A percentile compares a stretch with the other conserved stretches of the same genome.
These are phyloP conservation scores for Aspergillus sojae DNA, from an alignment of 2,329 filamentous ascomycete genomes.

Conservation along the genomic window DNA sequence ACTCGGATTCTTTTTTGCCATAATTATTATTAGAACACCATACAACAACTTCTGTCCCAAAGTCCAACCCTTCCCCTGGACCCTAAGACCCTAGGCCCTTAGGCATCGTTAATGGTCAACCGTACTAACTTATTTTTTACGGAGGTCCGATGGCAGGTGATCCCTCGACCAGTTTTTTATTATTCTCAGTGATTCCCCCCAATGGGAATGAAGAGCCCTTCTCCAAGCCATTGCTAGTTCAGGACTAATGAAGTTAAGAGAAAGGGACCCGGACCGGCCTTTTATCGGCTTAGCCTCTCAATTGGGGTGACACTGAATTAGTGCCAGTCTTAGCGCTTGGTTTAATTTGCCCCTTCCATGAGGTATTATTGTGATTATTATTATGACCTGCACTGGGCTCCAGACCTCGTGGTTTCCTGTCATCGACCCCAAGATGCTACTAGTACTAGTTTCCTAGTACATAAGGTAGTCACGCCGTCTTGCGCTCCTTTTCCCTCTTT, in stretches of 20 bases:
- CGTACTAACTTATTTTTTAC: background rate
- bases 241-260: conserved; percentile 1
- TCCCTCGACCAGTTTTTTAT: background rate
- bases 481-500: conserved; percentile 14
- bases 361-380: conserved; percentile 1
- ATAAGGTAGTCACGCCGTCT: conserved; percentile 9
- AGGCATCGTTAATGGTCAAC: background rate
- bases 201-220: background rate
- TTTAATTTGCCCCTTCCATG: conserved; percentile 12
- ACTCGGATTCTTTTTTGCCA: background rate
- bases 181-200: background rate
- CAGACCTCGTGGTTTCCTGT: conserved; percentile 2
- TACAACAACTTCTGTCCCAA: background rate
- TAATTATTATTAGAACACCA: background rate
- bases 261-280: conserved; percentile 10
- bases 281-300: conserved; percentile 10
- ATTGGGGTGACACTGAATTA: conserved; percentile 9
- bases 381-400: background rate
- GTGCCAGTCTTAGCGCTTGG: conserved; percentile 2
- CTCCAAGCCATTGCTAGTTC: background rate
- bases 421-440: background rate
- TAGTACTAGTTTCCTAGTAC: conserved; percentile 1
- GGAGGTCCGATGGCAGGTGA: background rate
- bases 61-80: background rate
- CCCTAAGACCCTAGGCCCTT: background rate